Conservation (phyloP, 2,329 filamentous ascomycete species). For the Claviceps digitariae region DNA sequence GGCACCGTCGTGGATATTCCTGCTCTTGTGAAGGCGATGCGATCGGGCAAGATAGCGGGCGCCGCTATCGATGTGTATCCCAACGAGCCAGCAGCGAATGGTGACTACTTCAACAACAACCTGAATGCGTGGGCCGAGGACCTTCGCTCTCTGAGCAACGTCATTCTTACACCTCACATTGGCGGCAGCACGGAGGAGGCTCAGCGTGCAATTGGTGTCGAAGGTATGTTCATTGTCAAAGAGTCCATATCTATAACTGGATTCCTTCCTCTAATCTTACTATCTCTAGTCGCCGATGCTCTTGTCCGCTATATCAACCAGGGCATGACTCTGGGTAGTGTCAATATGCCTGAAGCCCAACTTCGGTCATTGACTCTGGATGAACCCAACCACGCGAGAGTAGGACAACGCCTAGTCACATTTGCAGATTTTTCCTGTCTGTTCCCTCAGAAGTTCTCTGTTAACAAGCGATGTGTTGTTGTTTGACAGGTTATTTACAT, state of each 20-base stretch:
- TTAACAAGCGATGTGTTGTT: slow-evolving; percentile 6
- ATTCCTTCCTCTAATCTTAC: neutral
- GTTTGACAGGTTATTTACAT: slow-evolving; percentile 69
- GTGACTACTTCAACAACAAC: slow-evolving; percentile 79
- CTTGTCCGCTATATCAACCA: slow-evolving; percentile 93
- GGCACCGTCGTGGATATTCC: slow-evolving; percentile 91
- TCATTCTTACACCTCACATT: slow-evolving; percentile 94
- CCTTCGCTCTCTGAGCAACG: slow-evolving; percentile 71
- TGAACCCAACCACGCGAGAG: slow-evolving; percentile 76
- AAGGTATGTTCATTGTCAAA: slow-evolving; percentile 35
- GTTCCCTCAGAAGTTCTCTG: neutral
- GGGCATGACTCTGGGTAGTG: slow-evolving; percentile 77
- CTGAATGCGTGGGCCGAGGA: slow-evolving; percentile 81
- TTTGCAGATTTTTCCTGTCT: neutral
- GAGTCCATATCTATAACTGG: neutral
- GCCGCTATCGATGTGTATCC: slow-evolving; percentile 96
- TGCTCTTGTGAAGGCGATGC: slow-evolving; percentile 77
- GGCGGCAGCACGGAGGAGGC: slow-evolving; percentile 97
- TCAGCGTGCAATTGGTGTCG: slow-evolving; percentile 86
- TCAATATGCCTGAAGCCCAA: slow-evolving; percentile 93
- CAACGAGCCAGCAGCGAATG: slow-evolving; percentile 84
- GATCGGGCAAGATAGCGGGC: slow-evolving; percentile 74
- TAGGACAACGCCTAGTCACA: slow-evolving; percentile 18
- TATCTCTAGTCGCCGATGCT: slow-evolving; percentile 55
- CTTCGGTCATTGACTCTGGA: slow-evolving; percentile 83